Percentiles rank a stretch among this genome's conserved stretches.
Conservation (phyloP, 1,284 basidiomycete genomes). For the Phylloporus sp. region DNA sequence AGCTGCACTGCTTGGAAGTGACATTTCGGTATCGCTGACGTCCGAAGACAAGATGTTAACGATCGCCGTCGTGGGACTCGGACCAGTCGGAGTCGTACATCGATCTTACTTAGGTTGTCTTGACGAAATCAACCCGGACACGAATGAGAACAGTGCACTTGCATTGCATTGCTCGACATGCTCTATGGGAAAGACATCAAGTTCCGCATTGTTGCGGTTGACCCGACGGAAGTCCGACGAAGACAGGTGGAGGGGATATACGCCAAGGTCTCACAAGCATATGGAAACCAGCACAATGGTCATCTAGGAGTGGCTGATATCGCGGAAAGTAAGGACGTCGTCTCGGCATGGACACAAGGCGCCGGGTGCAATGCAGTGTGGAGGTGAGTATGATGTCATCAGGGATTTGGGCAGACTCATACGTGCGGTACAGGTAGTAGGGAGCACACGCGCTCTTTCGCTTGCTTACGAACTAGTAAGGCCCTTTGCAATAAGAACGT, state of each 20-base stretch:
- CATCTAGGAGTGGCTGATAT: constrained; percentile 54
- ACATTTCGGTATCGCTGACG: constrained; percentile 31
- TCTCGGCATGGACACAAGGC: constrained; percentile 59
- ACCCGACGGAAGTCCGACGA: constrained; percentile 58
- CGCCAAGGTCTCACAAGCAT: constrained; percentile 49
- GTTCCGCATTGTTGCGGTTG: constrained; percentile 65
- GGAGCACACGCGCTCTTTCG: constrained; percentile 69
- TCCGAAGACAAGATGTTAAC: constrained; percentile 56
- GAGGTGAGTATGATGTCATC: constrained; percentile 49
- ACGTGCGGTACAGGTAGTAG: constrained; percentile 67
- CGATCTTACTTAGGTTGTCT: neutral
- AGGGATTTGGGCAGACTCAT: neutral
- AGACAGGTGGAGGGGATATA: constrained; percentile 62
- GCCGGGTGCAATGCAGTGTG: constrained; percentile 66
- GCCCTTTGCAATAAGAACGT: constrained; percentile 81
- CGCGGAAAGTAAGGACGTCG: constrained; percentile 52
- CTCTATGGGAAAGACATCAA: constrained; percentile 48
- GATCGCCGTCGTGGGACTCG: constrained; percentile 71
- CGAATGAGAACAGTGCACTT: constrained; percentile 49
- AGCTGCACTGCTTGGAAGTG: constrained; percentile 21
- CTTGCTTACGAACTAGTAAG: constrained; percentile 80
- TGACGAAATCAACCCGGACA: neutral
- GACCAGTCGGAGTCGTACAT: constrained; percentile 73
- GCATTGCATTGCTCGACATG: constrained; percentile 65
- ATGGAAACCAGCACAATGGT: constrained; percentile 41